These are phyloP conservation scores for Neurospora sp. DNA, from an alignment of 495 filamentous ascomycete genomes.

Conservation along the genomic window DNA sequence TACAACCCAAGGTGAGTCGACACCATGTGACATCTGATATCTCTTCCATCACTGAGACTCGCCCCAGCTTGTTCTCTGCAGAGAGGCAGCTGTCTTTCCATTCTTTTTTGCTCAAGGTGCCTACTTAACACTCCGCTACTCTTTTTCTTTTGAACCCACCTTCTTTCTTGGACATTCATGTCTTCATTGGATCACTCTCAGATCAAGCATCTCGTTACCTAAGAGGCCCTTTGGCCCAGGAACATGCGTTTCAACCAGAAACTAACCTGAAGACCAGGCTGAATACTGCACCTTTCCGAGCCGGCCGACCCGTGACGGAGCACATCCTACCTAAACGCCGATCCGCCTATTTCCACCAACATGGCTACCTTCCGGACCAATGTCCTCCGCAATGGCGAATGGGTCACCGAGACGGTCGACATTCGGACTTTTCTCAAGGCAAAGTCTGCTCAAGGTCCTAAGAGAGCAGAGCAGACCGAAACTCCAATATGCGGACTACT, in stretches of 20 bases:
- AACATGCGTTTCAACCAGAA: background rate
- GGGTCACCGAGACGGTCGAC: constrained; percentile 42
- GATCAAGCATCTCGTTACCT: background rate
- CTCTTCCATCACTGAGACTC: background rate
- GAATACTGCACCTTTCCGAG: background rate
- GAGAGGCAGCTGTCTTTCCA: background rate
- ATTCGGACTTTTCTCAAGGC: constrained; percentile 30
- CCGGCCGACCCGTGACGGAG: background rate
- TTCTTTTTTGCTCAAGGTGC: background rate
- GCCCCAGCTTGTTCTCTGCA: background rate
- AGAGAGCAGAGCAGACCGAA: constrained; percentile 18
- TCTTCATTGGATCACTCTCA: background rate
- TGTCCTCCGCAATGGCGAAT: constrained; percentile 47
- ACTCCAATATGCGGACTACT: constrained; percentile 56
- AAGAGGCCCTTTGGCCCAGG: background rate
- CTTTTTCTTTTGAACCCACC: background rate
- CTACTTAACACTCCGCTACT: background rate
- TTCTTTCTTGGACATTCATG: background rate
- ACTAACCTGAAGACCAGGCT: background rate
- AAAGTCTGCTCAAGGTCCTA: constrained; percentile 15
- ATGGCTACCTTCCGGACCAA: constrained; percentile 39
- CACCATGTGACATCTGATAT: background rate
- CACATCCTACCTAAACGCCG: background rate
- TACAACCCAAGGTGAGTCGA: background rate
- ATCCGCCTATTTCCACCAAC: background rate